Base-by-base conservation (phyloP, 2,329 filamentous ascomycete genomes). In the Cladosporium austrohemisphaericum region DNA sequence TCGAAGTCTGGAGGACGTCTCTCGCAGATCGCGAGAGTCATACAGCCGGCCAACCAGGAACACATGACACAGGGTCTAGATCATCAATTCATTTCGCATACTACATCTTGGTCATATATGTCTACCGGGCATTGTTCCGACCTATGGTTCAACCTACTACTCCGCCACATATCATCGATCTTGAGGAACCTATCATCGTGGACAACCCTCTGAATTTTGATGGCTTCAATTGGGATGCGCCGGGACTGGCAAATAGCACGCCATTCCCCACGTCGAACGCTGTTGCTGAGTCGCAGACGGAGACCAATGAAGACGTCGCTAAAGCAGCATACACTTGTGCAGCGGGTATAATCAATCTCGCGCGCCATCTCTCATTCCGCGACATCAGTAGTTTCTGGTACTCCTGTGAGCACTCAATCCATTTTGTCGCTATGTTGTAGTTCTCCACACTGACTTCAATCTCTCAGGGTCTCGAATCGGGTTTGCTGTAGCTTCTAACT, bases 401-500 rank as follows among this genome's bases (percentile, higher is more conserved):
- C 5, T 47, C 44, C 11, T 47, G 44, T 38, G 32, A 38, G 44
- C 29, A 28, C 22, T 8, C 41, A 18, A 37, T 14, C 25, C 10
- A 1, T 18, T 10, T 31, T 45, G n/a, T 29, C 33, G n/a, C n/a
- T n/a, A n/a, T n/a, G n/a, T n/a, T n/a, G n/a, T n/a, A n/a, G n/a
- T n/a, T n/a, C n/a, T n/a, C n/a, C n/a, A n/a, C n/a, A n/a, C n/a
- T n/a, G n/a, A 25, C 13, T 20, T 8, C 25, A 38, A 11, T 8
- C 9, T 38, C 7, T 14, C 18, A 47, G 44, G 44, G 44, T 37
- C 44, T 13, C 44, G 44, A 14, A 38, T 47, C 18, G 44, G 44
- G 5, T 47, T 47, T 18, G 44, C 44, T n/a, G 44, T 47, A 7
- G 20, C 25, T 10, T 47, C 44, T 5, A 47, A 47, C 18, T 47